Percentiles rank a stretch among this genome's conserved stretches.
phyloP scores from a whole-genome alignment of 225 moss, liverwort and hornwort genomes.

The Straminergon stramineum region DNA sequence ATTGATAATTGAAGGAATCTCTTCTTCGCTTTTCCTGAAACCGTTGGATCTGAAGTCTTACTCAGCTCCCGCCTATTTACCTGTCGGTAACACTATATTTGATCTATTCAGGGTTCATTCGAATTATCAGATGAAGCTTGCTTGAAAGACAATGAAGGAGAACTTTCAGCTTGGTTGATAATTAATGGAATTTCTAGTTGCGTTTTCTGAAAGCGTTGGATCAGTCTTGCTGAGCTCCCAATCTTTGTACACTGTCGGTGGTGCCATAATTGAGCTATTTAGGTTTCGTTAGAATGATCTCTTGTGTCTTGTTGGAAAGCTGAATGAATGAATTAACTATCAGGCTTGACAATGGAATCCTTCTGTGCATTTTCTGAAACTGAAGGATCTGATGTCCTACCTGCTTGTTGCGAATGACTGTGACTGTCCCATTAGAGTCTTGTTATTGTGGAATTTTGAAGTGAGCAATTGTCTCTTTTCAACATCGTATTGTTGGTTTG shows the following conservation, averaged over 20 bases:
- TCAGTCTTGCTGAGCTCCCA: neutral
- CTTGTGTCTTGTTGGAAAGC: neutral
- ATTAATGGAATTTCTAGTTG: neutral
- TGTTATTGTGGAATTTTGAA: neutral
- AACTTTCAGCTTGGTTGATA: neutral
- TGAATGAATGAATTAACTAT: neutral
- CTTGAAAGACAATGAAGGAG: neutral
- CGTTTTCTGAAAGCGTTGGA: neutral
- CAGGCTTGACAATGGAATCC: fast-evolving
- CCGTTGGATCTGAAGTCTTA: neutral
- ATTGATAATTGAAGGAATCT: neutral
- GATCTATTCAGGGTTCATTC: neutral
- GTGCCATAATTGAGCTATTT: neutral
- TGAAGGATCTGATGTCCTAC: neutral
- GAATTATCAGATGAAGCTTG: neutral
- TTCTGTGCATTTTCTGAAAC: neutral
- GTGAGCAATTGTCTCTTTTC: neutral
- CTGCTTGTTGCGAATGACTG: neutral
- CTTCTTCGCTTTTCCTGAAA: neutral
- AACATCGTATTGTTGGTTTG: neutral
- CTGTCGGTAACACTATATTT: neutral
- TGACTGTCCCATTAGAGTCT: neutral
- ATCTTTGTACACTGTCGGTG: neutral
- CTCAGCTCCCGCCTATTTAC: neutral
- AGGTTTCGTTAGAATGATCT: neutral